A percentile compares a stretch with the other conserved stretches of the same genome.
Conservation (phyloP, 208 protist species). For the Leishmania mexicana region DNA sequence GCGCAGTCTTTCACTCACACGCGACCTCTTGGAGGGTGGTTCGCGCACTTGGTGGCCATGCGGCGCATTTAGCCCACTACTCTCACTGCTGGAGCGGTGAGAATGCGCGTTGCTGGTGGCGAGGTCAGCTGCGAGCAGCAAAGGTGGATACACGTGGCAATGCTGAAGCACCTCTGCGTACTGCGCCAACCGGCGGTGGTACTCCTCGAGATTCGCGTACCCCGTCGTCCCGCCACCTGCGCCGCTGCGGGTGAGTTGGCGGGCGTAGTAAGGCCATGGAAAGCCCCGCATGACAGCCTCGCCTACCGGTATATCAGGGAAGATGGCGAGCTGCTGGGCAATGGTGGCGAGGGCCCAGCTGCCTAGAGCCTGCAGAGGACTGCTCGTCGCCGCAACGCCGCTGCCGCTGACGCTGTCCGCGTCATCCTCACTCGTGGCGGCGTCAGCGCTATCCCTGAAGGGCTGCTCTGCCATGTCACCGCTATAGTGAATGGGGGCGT, state of each 20-base stretch:
- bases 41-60: not conserved
- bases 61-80: not conserved
- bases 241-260: slow-evolving; percentile 41
- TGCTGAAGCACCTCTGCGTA: slow-evolving; percentile 36
- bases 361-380: slow-evolving; percentile 50
- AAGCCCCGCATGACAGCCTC: slow-evolving; percentile 58
- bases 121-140: slow-evolving; percentile 15
- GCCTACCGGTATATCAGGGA: slow-evolving; percentile 61
- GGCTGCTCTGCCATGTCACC: slow-evolving; percentile 16
- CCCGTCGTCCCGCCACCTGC: slow-evolving; percentile 38
- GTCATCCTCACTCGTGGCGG: not conserved
- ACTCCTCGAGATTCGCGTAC: slow-evolving; percentile 29
- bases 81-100: not conserved
- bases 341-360: slow-evolving; percentile 60
- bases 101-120: not conserved
- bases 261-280: slow-evolving; percentile 64
- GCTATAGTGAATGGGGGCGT: slow-evolving; percentile 17
- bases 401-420: not conserved
- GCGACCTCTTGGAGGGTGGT: slow-evolving; percentile 9
- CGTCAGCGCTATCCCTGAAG: slow-evolving; percentile 8
- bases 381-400: slow-evolving; percentile 3
- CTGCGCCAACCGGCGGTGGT: slow-evolving; percentile 25
- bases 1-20: slow-evolving; percentile 20
- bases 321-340: slow-evolving; percentile 43
- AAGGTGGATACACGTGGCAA: slow-evolving; percentile 28